These are phyloP conservation scores for Mycosphaerella sp. DNA, from an alignment of 2,329 filamentous ascomycete species.

Conservation along the genomic window DNA sequence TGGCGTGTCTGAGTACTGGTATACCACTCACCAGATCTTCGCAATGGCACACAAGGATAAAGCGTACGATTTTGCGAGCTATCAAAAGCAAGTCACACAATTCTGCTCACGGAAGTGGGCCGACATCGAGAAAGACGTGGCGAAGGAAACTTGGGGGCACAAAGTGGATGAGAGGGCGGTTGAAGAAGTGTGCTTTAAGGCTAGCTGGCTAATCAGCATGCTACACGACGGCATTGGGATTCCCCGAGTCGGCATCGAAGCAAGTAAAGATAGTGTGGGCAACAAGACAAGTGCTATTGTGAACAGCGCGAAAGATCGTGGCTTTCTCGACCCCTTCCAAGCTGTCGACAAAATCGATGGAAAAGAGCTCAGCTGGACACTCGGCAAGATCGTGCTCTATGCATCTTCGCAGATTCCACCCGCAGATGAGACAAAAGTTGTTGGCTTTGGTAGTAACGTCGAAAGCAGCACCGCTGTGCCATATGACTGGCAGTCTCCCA, in stretches of 20 bases:
- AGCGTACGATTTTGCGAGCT: slow-evolving; percentile 83
- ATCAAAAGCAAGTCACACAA: slow-evolving; percentile 74
- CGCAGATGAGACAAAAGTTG: slow-evolving; percentile 58
- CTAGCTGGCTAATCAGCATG: slow-evolving; percentile 95
- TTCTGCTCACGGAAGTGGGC: slow-evolving; percentile 84
- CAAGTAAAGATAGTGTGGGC: slow-evolving; percentile 48
- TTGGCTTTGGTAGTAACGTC: slow-evolving; percentile 87
- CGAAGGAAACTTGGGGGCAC: slow-evolving; percentile 63
- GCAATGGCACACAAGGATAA: slow-evolving; percentile 67
- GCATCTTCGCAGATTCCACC: slow-evolving; percentile 81
- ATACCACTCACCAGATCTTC: slow-evolving; percentile 94
- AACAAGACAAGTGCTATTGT: slow-evolving; percentile 69
- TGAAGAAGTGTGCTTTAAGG: slow-evolving; percentile 91
- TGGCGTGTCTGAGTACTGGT: slow-evolving; percentile 97
- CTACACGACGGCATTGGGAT: slow-evolving; percentile 94
- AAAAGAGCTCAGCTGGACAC: slow-evolving; percentile 92
- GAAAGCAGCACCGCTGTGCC: slow-evolving; percentile 37
- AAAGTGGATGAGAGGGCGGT: slow-evolving; percentile 69
- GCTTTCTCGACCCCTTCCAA: slow-evolving; percentile 79
- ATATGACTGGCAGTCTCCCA: slow-evolving; percentile 76
- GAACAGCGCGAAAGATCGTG: slow-evolving; percentile 60
- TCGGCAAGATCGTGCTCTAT: slow-evolving; percentile 94
- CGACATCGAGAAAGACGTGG: slow-evolving; percentile 62
- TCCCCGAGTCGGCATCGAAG: slow-evolving; percentile 69
- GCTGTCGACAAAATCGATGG: slow-evolving; percentile 88